phyloP scores from a whole-genome alignment of 257 asterid genomes.

The Paraleonurus japonicus region DNA sequence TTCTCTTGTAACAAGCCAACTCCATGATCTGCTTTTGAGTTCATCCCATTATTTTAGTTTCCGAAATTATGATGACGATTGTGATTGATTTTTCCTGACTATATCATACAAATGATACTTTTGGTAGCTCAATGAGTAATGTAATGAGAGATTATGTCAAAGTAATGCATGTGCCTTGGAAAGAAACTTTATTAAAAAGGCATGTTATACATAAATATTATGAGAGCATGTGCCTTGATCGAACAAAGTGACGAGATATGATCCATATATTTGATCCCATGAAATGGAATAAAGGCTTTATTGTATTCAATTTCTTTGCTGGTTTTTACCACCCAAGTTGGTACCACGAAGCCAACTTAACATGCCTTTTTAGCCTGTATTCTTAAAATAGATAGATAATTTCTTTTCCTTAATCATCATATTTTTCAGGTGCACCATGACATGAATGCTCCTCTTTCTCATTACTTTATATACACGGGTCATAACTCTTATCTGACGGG shows the following conservation, averaged over 20 bases:
- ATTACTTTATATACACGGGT: slow-evolving; percentile 69
- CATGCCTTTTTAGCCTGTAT: background rate
- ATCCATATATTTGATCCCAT: background rate
- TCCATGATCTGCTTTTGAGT: too few species aligned
- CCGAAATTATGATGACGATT: background rate
- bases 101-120: background rate
- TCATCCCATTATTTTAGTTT: too few species aligned
- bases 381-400: background rate
- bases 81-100: background rate
- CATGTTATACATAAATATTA: background rate
- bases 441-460: slow-evolving; percentile 62
- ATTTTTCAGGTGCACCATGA: slow-evolving; percentile 69
- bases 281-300: background rate
- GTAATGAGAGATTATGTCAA: background rate
- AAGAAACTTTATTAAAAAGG: background rate
- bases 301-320: background rate
- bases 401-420: background rate
- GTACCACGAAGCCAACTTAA: slow-evolving; percentile 4
- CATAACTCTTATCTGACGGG: slow-evolving; percentile 70
- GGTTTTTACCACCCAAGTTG: background rate
- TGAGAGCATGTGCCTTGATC: background rate
- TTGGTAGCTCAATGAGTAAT: background rate
- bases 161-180: background rate
- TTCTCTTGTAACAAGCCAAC: too few species aligned
- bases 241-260: background rate